A percentile compares a stretch with the other conserved stretches of the same genome.
phyloP scores from a whole-genome alignment of 176 grass and related monocot genomes.

The Ampelocalamus luodianensis region DNA sequence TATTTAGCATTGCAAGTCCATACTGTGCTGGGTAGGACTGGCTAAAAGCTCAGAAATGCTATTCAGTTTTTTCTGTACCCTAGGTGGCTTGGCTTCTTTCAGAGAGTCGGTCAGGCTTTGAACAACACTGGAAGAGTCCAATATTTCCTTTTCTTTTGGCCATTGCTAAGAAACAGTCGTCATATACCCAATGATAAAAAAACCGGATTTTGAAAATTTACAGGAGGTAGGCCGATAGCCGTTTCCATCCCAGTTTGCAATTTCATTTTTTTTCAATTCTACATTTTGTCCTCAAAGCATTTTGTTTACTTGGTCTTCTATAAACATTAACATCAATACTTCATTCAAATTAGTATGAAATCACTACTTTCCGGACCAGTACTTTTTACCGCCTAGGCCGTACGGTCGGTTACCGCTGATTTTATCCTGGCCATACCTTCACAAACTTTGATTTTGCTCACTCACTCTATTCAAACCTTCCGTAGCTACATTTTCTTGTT shows the following conservation, averaged over 20 bases:
- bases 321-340: too few species aligned
- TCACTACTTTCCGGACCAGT: too few species aligned
- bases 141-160: neutral
- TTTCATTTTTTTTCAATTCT: too few species aligned
- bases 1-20: neutral
- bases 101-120: neutral
- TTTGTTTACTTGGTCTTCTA: too few species aligned
- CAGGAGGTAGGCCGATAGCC: too few species aligned
- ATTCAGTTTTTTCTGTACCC: neutral
- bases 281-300: too few species aligned
- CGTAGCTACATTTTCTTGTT: constrained; percentile 7
- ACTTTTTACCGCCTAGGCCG: too few species aligned
- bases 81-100: constrained; percentile 10
- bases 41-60: constrained; percentile 4
- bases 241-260: too few species aligned
- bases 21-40: neutral
- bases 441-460: neutral
- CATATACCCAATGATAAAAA: too few species aligned
- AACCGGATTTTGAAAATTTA: too few species aligned
- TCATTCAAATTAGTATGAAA: too few species aligned
- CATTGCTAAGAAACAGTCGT: neutral
- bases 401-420: too few species aligned
- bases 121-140: neutral
- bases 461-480: constrained; percentile 13
- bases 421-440: neutral